Base-by-base conservation (phyloP, 139 green algal genomes). In the Micromonas commoda region DNA sequence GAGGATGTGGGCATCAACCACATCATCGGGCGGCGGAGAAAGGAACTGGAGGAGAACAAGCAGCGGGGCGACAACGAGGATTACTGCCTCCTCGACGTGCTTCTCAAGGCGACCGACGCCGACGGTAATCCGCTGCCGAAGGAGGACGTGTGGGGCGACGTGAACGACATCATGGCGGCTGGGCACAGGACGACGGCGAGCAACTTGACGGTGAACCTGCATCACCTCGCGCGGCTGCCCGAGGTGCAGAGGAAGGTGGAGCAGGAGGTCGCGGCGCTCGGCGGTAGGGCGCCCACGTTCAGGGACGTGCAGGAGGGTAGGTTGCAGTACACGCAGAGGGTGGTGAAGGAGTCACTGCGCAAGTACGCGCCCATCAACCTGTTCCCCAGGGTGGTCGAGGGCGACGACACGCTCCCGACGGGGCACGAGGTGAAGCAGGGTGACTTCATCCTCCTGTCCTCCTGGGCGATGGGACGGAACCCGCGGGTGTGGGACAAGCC, bases 391-490 rank as follows among this genome's bases (percentile, higher is more conserved):
- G 61, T 91, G 64, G 88, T 86, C 2, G 60, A 69, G 20, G 63
- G 53, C 1, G 78, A 70, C 26, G 88, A 93, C 75, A 34, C 71
- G 23, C 80, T 93, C 71, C 89, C 89, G 32, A 86, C 66, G 4
- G 88, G 88, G 0, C 87, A 93, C 77, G 37, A 66, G 1, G 77
- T 92, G 28, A 76, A 70, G 31, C 33, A 73, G 77, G 89, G 89
- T n/a, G 89, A 93, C 39, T 86, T 92, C 52, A 87, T 93, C 35
- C 89, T 93, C 70, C 90, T 93, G 87, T 87, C 81, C 28, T 80
- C 76, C 2, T 93, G 90, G 35, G 84, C 87, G 1, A 87, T 93
- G 74, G 88, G 87, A 2, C 80, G 89, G 33, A 83, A 80, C 4
- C 39, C 85, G 0, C 45, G 33, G 0, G 35, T 91, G 23, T 93